phyloP scores from a whole-genome alignment of 2,329 filamentous ascomycete species.

The Fusarium brevicatenulatum region DNA sequence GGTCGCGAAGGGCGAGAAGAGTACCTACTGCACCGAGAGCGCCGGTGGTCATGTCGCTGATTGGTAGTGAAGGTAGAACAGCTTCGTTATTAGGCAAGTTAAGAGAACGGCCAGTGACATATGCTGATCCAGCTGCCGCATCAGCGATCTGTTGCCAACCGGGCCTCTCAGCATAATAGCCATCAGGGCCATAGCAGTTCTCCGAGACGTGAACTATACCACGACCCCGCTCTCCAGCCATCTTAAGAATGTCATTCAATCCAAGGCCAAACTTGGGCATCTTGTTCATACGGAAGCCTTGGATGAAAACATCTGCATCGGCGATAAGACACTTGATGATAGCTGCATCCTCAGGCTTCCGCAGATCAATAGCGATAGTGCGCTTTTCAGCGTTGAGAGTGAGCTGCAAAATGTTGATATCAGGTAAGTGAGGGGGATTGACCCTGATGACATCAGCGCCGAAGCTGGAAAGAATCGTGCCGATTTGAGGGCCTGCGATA shows the following conservation, averaged over 20 bases:
- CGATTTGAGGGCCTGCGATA: conserved; percentile 19
- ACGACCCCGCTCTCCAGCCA: conserved; percentile 57
- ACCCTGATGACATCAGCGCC: conserved; percentile 12
- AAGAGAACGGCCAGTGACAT: conserved; percentile 7
- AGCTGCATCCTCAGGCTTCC: conserved; percentile 1
- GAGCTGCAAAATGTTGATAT: conserved; percentile 20
- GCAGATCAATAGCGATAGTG: conserved; percentile 16
- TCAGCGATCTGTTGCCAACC: conserved; percentile 77
- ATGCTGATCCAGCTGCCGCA: conserved; percentile 14
- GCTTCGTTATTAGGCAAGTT: conserved; percentile 16
- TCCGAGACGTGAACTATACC: conserved; percentile 72
- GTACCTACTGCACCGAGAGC: conserved; percentile 47
- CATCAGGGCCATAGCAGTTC: conserved; percentile 69
- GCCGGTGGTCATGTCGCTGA: conserved; percentile 51
- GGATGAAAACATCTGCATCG: conserved; percentile 15
- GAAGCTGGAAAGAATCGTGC: conserved; percentile 8
- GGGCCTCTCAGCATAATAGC: conserved; percentile 67
- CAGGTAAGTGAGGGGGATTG: conserved; percentile 10
- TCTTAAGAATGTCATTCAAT: conserved; percentile 11
- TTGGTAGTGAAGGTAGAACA: conserved; percentile 39
- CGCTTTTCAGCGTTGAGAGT: conserved; percentile 22
- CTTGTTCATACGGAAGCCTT: conserved; percentile 25
- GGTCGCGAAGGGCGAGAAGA: conserved; percentile 47
- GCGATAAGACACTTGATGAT: conserved; percentile 8
- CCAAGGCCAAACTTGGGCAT: conserved; percentile 22